Conservation (phyloP, 2,329 filamentous ascomycete species). For the Didymella segeticola region DNA sequence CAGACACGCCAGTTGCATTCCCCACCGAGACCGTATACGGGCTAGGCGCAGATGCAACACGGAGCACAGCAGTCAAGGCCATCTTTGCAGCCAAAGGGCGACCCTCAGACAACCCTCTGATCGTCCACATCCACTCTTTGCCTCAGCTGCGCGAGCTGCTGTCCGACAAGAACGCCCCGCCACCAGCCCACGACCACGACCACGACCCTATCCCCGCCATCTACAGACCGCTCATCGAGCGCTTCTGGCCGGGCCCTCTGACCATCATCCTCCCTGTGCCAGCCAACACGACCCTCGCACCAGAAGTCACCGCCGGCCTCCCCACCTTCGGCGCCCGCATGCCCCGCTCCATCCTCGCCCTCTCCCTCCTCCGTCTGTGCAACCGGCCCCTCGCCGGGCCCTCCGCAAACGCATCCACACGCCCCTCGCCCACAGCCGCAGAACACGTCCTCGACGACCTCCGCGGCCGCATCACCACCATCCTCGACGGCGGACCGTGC, state of each 20-base stretch:
- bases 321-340: slow-evolving; percentile 88
- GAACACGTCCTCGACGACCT: slow-evolving; percentile 89
- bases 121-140: slow-evolving; percentile 87
- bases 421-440: slow-evolving; percentile 88
- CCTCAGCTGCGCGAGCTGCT: slow-evolving; percentile 74
- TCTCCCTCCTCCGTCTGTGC: slow-evolving; percentile 82
- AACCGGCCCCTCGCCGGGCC: slow-evolving; percentile 85
- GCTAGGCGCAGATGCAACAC: slow-evolving; percentile 92
- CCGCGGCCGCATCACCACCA: slow-evolving; percentile 79
- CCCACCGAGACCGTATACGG: slow-evolving; percentile 98
- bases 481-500: slow-evolving; percentile 88
- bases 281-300: slow-evolving; percentile 71
- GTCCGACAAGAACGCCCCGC: slow-evolving; percentile 20
- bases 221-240: slow-evolving; percentile 77
- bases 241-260: slow-evolving; percentile 93
- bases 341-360: slow-evolving; percentile 82
- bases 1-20: slow-evolving; percentile 84
- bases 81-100: slow-evolving; percentile 92
- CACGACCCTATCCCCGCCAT: slow-evolving; percentile 69
- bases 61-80: slow-evolving; percentile 81
- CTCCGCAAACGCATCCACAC: slow-evolving; percentile 92
- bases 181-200: slow-evolving; percentile 55
- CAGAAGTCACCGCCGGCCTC: slow-evolving; percentile 90
- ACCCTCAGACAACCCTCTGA: slow-evolving; percentile 93
- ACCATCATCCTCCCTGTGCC: slow-evolving; percentile 88